Conservation (phyloP, 305 asterid species). For the Salvia sclarea region DNA sequence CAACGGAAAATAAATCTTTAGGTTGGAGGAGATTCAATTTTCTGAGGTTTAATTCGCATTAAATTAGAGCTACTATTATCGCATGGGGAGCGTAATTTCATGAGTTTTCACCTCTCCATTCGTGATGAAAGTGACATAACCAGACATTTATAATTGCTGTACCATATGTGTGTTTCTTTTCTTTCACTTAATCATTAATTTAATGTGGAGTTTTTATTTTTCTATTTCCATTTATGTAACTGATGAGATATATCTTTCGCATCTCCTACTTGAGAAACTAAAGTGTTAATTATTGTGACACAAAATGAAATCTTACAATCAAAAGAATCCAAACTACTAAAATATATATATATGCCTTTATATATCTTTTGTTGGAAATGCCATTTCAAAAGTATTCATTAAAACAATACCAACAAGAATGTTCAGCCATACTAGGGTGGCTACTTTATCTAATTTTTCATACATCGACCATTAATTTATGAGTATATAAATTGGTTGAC, state of each 20-base stretch:
- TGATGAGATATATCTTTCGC: too few species aligned
- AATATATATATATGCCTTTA: too few species aligned
- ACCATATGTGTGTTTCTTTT: background rate
- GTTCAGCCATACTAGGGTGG: conserved; percentile 25
- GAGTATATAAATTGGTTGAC: too few species aligned
- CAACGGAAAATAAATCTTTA: too few species aligned
- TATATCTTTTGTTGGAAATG: background rate
- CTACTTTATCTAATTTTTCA: conserved; percentile 16
- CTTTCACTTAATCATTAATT: too few species aligned
- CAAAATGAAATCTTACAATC: background rate
- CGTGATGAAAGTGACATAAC: conserved; percentile 22
- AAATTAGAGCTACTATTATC: conserved; percentile 25
- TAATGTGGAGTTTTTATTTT: too few species aligned
- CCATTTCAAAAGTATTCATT: background rate
- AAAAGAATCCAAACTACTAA: background rate
- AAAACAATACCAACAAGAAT: conserved; percentile 11
- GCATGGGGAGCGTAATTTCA: conserved; percentile 36
- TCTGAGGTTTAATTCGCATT: conserved; percentile 1
- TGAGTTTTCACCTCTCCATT: background rate
- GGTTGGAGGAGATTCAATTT: background rate
- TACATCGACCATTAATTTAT: too few species aligned
- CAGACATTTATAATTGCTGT: conserved; percentile 18
- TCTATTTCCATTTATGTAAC: too few species aligned
- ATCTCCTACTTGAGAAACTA: too few species aligned
- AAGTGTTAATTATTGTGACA: too few species aligned